These are phyloP conservation scores for Phaffomyces antillensis DNA, from an alignment of 805 yeast genomes.

Conservation along the genomic window DNA sequence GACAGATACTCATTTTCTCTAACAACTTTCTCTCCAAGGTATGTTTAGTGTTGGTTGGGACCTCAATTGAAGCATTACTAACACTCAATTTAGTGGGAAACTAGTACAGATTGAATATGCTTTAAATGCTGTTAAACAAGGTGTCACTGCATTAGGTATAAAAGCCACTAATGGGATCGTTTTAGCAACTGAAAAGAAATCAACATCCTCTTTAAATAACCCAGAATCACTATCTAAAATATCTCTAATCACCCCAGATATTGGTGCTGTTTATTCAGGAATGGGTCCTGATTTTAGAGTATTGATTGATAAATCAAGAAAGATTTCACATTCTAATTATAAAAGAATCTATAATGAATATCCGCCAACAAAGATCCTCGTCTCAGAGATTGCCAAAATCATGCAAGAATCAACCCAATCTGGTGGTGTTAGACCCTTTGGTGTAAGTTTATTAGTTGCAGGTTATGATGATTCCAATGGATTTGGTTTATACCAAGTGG, in stretches of 20 bases:
- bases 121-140: constrained; percentile 93
- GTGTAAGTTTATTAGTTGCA: constrained; percentile 89
- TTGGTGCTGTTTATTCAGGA: constrained; percentile 95
- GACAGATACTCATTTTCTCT: constrained; percentile 96
- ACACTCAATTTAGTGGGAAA: constrained; percentile 61
- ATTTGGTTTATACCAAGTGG: constrained; percentile 89
- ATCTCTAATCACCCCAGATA: constrained; percentile 82
- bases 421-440: constrained; percentile 99
- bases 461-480: constrained; percentile 78
- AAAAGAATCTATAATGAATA: constrained; percentile 92
- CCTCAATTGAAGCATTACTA: constrained; percentile 3
- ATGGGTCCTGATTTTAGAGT: constrained; percentile 99
- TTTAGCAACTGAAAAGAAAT: constrained; percentile 91
- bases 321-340: constrained; percentile 86
- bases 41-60: constrained; percentile 6
- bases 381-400: constrained; percentile 88
- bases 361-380: constrained; percentile 92
- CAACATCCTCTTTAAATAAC: constrained; percentile 70
- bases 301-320: constrained; percentile 87
- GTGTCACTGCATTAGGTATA: constrained; percentile 94
- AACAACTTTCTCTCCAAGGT: constrained; percentile 96
- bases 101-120: constrained; percentile 98
- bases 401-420: constrained; percentile 99
- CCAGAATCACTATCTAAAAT: constrained; percentile 72
- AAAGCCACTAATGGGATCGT: constrained; percentile 94